Conservation (phyloP, 805 yeast genomes). For the Yamadazyma kitorensis region DNA sequence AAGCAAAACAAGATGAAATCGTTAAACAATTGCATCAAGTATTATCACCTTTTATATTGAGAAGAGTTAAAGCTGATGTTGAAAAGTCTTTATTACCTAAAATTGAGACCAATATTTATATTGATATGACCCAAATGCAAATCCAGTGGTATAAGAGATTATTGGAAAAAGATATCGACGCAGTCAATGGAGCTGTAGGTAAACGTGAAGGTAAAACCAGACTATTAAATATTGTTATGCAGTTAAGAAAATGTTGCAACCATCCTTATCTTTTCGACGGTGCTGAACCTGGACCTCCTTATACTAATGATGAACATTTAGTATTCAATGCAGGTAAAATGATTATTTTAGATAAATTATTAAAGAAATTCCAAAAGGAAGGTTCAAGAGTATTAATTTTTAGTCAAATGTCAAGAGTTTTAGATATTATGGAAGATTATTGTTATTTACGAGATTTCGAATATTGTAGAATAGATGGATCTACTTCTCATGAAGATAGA, state of each 20-base stretch:
- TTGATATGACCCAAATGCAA: slow-evolving; percentile 97
- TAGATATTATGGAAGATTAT: slow-evolving; percentile 91
- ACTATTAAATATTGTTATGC: slow-evolving; percentile 92
- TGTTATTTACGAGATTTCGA: slow-evolving; percentile 79
- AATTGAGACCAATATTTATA: slow-evolving; percentile 83
- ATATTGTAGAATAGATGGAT: slow-evolving; percentile 92
- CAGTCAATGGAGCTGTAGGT: slow-evolving; percentile 94
- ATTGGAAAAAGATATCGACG: slow-evolving; percentile 90
- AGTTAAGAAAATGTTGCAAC: slow-evolving; percentile 91
- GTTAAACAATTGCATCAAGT: slow-evolving; percentile 88
- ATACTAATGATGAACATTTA: slow-evolving; percentile 91
- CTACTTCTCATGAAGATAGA: slow-evolving; percentile 90
- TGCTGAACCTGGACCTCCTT: slow-evolving; percentile 99
- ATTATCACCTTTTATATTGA: slow-evolving; percentile 78
- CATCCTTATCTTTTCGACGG: slow-evolving; percentile 97
- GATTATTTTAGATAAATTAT: slow-evolving; percentile 80
- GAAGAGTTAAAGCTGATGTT: slow-evolving; percentile 91
- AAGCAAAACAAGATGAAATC: slow-evolving; percentile 64
- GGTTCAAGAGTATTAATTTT: slow-evolving; percentile 91
- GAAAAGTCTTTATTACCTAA: slow-evolving; percentile 89
- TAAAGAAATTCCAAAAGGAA: slow-evolving; percentile 63
- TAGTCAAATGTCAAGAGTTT: slow-evolving; percentile 88
- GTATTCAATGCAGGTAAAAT: slow-evolving; percentile 89
- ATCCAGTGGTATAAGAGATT: slow-evolving; percentile 85
- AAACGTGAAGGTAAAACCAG: slow-evolving; percentile 92